Evolutionary conservation across 2,329 filamentous ascomycete genomes (phyloP).

Genomic region (Trichophyton benhamiae): DNA sequence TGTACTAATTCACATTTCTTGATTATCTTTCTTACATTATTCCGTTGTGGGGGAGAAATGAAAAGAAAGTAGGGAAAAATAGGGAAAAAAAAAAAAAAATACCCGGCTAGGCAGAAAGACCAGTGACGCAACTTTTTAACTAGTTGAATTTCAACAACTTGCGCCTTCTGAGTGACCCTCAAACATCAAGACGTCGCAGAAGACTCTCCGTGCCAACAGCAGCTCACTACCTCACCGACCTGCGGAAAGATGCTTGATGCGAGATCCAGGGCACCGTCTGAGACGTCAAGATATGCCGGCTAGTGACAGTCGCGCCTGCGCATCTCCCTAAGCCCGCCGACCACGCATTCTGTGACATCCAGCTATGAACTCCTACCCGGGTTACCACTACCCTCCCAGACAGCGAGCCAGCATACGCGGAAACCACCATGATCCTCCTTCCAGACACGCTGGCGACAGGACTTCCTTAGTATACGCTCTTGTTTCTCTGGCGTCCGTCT

Average conservation of each 20-base stretch:
- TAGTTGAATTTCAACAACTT: neutral
- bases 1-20: neutral
- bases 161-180: neutral
- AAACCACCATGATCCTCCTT: slow-evolving; percentile 25
- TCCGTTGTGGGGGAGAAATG: neutral
- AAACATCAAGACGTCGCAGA: neutral
- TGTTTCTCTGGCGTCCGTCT: slow-evolving; percentile 20
- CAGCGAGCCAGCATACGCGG: slow-evolving; percentile 9
- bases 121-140: slow-evolving; percentile 16
- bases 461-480: slow-evolving; percentile 21
- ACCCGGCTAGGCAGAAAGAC: slow-evolving; percentile 21
- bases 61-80: slow-evolving; percentile 9
- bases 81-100: slow-evolving; percentile 25
- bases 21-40: neutral
- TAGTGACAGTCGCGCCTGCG: neutral
- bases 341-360: neutral
- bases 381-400: slow-evolving; percentile 14
- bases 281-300: slow-evolving; percentile 2
- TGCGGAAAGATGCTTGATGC: neutral
- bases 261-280: neutral
- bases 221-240: neutral
- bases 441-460: slow-evolving; percentile 20
- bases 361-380: slow-evolving; percentile 5
- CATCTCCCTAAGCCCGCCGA: neutral
- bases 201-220: neutral